These are phyloP conservation scores for Nidula microcarpa DNA, from an alignment of 768 basidiomycete species.

Conservation along the genomic window DNA sequence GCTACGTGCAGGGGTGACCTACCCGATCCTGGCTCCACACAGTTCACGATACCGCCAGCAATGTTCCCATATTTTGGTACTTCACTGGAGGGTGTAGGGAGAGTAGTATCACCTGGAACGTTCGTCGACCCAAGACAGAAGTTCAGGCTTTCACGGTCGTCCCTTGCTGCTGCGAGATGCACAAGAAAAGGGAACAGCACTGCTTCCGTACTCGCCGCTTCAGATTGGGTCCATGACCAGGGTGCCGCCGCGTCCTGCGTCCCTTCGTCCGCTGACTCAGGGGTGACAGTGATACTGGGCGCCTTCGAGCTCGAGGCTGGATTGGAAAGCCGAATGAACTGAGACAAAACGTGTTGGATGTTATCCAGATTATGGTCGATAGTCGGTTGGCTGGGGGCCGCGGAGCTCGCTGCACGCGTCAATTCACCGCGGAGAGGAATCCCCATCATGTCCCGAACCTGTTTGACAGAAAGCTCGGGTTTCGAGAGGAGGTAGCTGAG, in stretches of 20 bases:
- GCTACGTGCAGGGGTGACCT: slow-evolving; percentile 79
- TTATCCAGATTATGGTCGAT: slow-evolving; percentile 52
- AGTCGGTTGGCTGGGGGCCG: slow-evolving; percentile 37
- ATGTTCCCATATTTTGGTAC: slow-evolving; percentile 33
- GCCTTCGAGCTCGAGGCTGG: slow-evolving; percentile 20
- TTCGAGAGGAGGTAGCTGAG: slow-evolving; percentile 89
- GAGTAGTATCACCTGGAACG: slow-evolving; percentile 12
- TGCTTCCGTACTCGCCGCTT: slow-evolving; percentile 66
- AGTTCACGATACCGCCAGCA: slow-evolving; percentile 71
- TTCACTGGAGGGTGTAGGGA: slow-evolving; percentile 16
- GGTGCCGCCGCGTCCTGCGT: slow-evolving; percentile 52
- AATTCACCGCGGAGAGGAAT: slow-evolving; percentile 88
- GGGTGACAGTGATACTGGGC: slow-evolving; percentile 31
- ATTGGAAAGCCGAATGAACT: slow-evolving; percentile 62
- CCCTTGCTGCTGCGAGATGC: slow-evolving; percentile 71
- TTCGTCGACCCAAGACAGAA: slow-evolving; percentile 50
- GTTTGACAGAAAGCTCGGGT: slow-evolving; percentile 59
- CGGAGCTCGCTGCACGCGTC: slow-evolving; percentile 45
- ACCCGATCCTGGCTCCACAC: slow-evolving; percentile 65
- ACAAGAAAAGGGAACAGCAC: slow-evolving; percentile 75
- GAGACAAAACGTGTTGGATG: slow-evolving; percentile 62
- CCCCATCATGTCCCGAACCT: slow-evolving; percentile 73
- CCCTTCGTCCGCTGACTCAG: slow-evolving; percentile 33
- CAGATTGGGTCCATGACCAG: slow-evolving; percentile 78
- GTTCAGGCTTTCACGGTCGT: slow-evolving; percentile 60